Percentiles rank a stretch among this genome's conserved stretches.
These are phyloP conservation scores for Solanum tarijense DNA, from an alignment of 257 asterid genomes.

Conservation along the genomic window DNA sequence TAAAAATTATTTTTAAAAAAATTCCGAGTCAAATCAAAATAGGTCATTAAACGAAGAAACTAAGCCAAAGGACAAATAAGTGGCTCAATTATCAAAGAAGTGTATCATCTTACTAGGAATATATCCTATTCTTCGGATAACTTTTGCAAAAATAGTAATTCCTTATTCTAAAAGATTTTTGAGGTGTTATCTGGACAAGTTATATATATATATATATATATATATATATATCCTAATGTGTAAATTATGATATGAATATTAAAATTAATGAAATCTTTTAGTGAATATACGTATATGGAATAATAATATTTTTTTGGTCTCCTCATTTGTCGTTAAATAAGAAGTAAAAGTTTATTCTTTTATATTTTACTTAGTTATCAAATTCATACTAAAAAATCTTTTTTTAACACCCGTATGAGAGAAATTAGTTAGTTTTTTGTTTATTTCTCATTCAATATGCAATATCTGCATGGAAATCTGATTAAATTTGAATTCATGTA, in stretches of 20 bases:
- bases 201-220: background rate
- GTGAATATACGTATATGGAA: background rate
- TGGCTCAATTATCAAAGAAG: background rate
- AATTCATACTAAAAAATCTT: background rate
- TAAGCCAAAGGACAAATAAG: background rate
- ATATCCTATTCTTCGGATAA: background rate
- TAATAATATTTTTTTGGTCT: background rate
- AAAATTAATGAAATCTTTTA: background rate
- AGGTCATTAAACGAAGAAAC: too few relatives aligned
- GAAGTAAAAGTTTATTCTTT: background rate
- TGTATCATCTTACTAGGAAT: background rate
- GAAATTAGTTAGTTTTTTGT: background rate
- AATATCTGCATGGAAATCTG: fast-evolving
- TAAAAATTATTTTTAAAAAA: too few relatives aligned
- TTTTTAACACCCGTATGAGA: background rate
- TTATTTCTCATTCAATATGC: background rate
- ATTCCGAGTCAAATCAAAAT: too few relatives aligned
- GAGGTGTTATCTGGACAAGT: background rate
- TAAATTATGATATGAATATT: background rate
- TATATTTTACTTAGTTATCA: background rate
- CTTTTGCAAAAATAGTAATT: background rate
- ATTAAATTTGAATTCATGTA: background rate
- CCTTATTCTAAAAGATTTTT: background rate
- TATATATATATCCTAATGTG: background rate
- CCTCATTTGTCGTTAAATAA: background rate